Percentiles rank a stretch among this genome's conserved stretches.
These are phyloP conservation scores for Hygrophoropsis aurantiaca DNA, from an alignment of 768 basidiomycete genomes.

Conservation along the genomic window DNA sequence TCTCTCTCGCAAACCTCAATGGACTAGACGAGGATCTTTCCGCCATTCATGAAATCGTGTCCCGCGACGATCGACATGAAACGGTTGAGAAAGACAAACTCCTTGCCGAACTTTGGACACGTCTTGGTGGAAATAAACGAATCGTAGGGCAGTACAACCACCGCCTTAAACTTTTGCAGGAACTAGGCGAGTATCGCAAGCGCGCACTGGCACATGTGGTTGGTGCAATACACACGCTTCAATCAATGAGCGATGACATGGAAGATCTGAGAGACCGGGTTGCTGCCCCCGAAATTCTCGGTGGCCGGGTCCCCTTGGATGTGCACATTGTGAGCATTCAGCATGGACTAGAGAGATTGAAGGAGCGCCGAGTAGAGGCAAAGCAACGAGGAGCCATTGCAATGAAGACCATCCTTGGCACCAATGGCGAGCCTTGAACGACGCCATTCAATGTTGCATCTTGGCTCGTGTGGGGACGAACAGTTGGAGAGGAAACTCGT, in stretches of 20 bases:
- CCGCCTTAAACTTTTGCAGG: slow-evolving; percentile 53
- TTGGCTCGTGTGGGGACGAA: too few species aligned
- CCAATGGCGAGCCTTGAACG: slow-evolving; percentile 8
- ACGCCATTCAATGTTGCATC: too few species aligned
- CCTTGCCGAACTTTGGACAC: slow-evolving; percentile 69
- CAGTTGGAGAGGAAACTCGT: too few species aligned
- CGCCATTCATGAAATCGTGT: slow-evolving; percentile 56
- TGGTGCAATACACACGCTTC: slow-evolving; percentile 59
- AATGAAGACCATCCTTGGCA: slow-evolving; percentile 20
- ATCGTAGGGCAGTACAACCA: slow-evolving; percentile 48
- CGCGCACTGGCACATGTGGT: slow-evolving; percentile 67
- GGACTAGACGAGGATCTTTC: slow-evolving; percentile 60
- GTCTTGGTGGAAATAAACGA: slow-evolving; percentile 58
- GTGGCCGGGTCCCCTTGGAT: slow-evolving; percentile 60
- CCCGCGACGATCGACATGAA: slow-evolving; percentile 54
- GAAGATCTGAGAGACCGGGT: slow-evolving; percentile 75
- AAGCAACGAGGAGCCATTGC: slow-evolving; percentile 43
- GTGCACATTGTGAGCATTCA: slow-evolving; percentile 77
- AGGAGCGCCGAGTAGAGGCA: slow-evolving; percentile 55
- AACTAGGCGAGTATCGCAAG: slow-evolving; percentile 56
- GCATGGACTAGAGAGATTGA: slow-evolving; percentile 54
- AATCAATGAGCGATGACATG: slow-evolving; percentile 69
- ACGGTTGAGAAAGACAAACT: slow-evolving; percentile 49
- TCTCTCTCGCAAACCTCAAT: slow-evolving; percentile 54
- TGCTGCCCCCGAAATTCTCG: slow-evolving; percentile 62